Evolutionary conservation across 805 yeast genomes (phyloP).

Genomic region (Ogataea populi-albae): DNA sequence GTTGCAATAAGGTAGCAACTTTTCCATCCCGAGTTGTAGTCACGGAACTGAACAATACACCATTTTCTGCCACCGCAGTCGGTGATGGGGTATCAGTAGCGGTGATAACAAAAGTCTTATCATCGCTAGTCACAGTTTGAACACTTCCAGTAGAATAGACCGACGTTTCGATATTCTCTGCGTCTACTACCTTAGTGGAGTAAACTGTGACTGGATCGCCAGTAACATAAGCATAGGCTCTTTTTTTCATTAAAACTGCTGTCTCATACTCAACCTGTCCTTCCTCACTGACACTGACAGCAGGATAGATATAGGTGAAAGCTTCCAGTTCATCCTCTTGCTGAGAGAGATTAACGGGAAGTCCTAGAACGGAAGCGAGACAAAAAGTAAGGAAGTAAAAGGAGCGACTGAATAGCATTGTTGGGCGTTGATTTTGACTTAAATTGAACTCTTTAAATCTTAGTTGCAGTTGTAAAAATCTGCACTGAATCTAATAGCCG

Average conservation of each 20-base stretch:
- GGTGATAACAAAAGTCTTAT: background rate
- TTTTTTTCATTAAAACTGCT: slow-evolving; percentile 18
- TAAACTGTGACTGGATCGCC: slow-evolving; percentile 25
- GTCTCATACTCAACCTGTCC: slow-evolving; percentile 8
- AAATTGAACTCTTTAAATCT: slow-evolving; percentile 5
- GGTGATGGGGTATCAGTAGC: slow-evolving; percentile 4
- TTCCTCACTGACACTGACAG: slow-evolving; percentile 7
- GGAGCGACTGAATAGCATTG: slow-evolving; percentile 13
- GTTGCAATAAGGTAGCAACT: slow-evolving; percentile 20
- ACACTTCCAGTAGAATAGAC: slow-evolving; percentile 2
- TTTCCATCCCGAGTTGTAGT: slow-evolving; percentile 20
- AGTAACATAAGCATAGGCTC: slow-evolving; percentile 29
- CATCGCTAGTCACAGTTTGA: slow-evolving; percentile 1
- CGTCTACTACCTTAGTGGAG: slow-evolving; percentile 18
- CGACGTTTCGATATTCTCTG: slow-evolving; percentile 17
- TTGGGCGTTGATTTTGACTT: slow-evolving; percentile 9
- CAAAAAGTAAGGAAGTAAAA: slow-evolving; percentile 11
- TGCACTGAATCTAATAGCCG: too few relatives aligned
- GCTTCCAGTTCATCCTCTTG: slow-evolving; percentile 8
- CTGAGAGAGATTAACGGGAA: slow-evolving; percentile 12
- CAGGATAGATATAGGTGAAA: slow-evolving; percentile 12
- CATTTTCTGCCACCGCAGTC: slow-evolving; percentile 4
- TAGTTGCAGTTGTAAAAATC: too few relatives aligned
- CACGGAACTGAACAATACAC: slow-evolving; percentile 12
- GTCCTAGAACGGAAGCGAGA: slow-evolving; percentile 12